Evolutionary conservation across 345 rosid species (phyloP), one percentile per base, ranked within the genome.

Genomic region (Citrus trifoliata): DNA sequence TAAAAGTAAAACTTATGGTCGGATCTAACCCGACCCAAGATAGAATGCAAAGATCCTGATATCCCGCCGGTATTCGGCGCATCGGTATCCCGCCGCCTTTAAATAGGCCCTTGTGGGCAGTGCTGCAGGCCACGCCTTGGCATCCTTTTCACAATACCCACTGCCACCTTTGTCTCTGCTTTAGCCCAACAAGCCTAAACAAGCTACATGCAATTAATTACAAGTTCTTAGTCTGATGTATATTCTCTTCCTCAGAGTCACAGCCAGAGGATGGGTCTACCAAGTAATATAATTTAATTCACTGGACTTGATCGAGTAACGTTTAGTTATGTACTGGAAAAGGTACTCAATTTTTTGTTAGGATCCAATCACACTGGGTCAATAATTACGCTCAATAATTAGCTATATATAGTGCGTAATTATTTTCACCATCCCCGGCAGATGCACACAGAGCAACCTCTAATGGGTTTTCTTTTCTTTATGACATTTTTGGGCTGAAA

Each of bases 31-130:
- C 80, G 74, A 77, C 32, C 66, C 80, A 56, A 2, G 8, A 14
- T 24, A 10, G 14, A 10, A 76, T 25, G 67, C 30, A 25, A 9
- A 55, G 27, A 33, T 68, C 42, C 80, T 56, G 73, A 68, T 58
- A 70, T 56, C 10, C 65, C 22, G 80, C 80, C 59, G 80, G 74
- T 27, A 61, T 70, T 78, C 80, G 80, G 75, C 80, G 80, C 58
- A 76, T 40, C 68, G 68, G 46, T 69, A 77, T 53, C 68, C 68
- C 68, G 68, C 80, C 69, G 74, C 74, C 80, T 68, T 46, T 18
- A 40, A 59, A 70, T 40, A 68, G 46, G 30, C 74, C 80, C 42
- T 28, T 40, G 53, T 53, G 58, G 6, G 58, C 58, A 53, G 33
- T 24, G 25, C 10, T 59, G 42, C 79, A 76, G 59, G 46, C 75